Base-by-base conservation (phyloP, 768 basidiomycete species). In the Hemileccinum rubropunctum region DNA sequence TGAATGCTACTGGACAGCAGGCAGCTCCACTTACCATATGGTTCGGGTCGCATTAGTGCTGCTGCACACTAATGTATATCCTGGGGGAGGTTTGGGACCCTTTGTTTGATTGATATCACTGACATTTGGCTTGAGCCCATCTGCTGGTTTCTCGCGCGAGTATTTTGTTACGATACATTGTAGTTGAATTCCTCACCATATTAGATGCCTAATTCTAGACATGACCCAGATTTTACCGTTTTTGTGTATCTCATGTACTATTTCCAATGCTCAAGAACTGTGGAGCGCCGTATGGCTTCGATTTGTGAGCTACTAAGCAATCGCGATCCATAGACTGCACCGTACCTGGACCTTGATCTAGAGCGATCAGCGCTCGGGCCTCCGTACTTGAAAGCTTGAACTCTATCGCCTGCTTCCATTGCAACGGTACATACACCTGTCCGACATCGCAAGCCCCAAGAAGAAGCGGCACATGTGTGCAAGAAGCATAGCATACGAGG, bases 21-120 rank as follows among this genome's bases (percentile, higher is more conserved):
- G 38, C 21, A 28, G 10, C 18, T 23, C 27, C 18, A 18, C 34
- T 34, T 14, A 5, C 13, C 34, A 34, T 14, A 34, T 23, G 23
- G 23, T 6, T n/a, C 34, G 20, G 18, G 32, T 33, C 33, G 45
- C 30, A 38, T 36, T 38, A 28, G 13, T 30, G 32, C 32, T 44
- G 30, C 21, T 20, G 21, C 33, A 38, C 11, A 13, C 28, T 33
- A 42, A 38, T 45, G 42, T 51, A 47, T 60, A 53, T 45, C 42
- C 41, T 30, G 30, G 18, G 47, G 30, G 33, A 38, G 34, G 15
- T 30, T 28, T 14, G 20, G 18, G 47, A 50, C 20, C 26, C 33
- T 26, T 32, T 37, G 38, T 41, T 41, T 39, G 43, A 32, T 43
- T 21, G 48, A 60, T 56, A 58, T 53, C 54, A 46, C 44, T 45